Percentiles rank a stretch among this genome's conserved stretches.
Conservation (phyloP, 108 stramenopile species). For the Bacterosira constricta region DNA sequence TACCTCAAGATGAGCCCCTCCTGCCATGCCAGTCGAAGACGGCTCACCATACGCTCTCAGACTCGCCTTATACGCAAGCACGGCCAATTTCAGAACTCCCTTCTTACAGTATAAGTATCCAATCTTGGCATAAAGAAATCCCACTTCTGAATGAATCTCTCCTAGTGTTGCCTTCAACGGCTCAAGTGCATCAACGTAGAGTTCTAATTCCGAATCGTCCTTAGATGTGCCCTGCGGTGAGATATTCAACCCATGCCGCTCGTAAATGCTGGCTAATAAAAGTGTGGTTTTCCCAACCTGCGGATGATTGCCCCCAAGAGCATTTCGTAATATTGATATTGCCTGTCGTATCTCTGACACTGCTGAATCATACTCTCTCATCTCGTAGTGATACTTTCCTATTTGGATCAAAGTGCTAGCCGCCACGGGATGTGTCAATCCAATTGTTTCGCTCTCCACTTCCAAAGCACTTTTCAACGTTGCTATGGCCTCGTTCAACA, state of each 20-base stretch:
- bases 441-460: slow-evolving; percentile 20
- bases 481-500: slow-evolving; percentile 28
- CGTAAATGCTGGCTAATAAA: slow-evolving; percentile 39
- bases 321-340: slow-evolving; percentile 15
- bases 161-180: slow-evolving; percentile 37
- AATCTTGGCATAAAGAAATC: slow-evolving; percentile 38
- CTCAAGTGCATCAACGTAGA: slow-evolving; percentile 46
- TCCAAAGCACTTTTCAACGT: slow-evolving; percentile 30
- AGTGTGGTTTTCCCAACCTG: slow-evolving; percentile 36
- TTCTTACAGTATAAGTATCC: slow-evolving; percentile 44
- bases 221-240: slow-evolving; percentile 28
- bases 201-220: slow-evolving; percentile 31
- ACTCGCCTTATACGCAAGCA: slow-evolving; percentile 40
- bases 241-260: slow-evolving; percentile 31
- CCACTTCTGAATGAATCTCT: slow-evolving; percentile 33
- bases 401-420: slow-evolving; percentile 38
- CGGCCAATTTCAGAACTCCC: slow-evolving; percentile 19
- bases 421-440: slow-evolving; percentile 35
- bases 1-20: slow-evolving; percentile 19
- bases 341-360: slow-evolving; percentile 39
- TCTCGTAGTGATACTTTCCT: slow-evolving; percentile 45
- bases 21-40: slow-evolving; percentile 1
- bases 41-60: slow-evolving; percentile 43
- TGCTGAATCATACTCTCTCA: slow-evolving; percentile 40
- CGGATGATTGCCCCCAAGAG: slow-evolving; percentile 39